Base-by-base conservation (phyloP, 768 basidiomycete genomes). In the Piloderma croceum region DNA sequence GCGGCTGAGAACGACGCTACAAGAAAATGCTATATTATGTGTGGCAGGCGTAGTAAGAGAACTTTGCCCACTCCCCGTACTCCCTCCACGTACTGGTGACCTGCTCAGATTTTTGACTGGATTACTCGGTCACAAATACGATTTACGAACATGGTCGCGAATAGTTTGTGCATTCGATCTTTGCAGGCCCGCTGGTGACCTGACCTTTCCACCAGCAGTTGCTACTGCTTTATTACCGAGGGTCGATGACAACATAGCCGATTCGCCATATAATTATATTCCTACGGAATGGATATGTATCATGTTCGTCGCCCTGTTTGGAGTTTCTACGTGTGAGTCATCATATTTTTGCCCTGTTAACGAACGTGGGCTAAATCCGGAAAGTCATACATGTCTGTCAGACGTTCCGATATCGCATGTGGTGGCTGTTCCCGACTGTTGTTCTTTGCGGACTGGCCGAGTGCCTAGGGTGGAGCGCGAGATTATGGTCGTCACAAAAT, bases 341-440 rank as follows among this genome's bases (percentile, higher is more conserved):
- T 15, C n/a, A 24, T 39, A 13, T 17, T 18, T 12, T 10, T 19
- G 11, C 31, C 5, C 10, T 10, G 4, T 35, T n/a, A 1, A 12
- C 17, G 21, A 17, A 15, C 6, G 10, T 19, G 15, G 10, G 33
- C 7, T 24, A 35, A 7, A 36, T 4, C 25, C 35, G 24, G 21
- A n/a, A 47, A 79, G 75, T 69, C 2, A 33, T 64, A 1, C 81
- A 83, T 49, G 12, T 67, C 5, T 61, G 47, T 2, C 73, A 79
- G 56, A 64, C 71, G 1, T 35, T 64, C 2, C 57, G 56, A 27
- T 73, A 58, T 48, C 65, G 68, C 7, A 57, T 68, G 36, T 77
- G 76, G 71, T 81, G 70, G 69, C 47, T 79, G 7, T 21, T 76
- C 32, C 68, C 69, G 0, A 80, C 79, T 0, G 64, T 64, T 5